These are phyloP conservation scores for Penicillium riverlandense DNA, from an alignment of 495 filamentous ascomycete species.

Conservation along the genomic window DNA sequence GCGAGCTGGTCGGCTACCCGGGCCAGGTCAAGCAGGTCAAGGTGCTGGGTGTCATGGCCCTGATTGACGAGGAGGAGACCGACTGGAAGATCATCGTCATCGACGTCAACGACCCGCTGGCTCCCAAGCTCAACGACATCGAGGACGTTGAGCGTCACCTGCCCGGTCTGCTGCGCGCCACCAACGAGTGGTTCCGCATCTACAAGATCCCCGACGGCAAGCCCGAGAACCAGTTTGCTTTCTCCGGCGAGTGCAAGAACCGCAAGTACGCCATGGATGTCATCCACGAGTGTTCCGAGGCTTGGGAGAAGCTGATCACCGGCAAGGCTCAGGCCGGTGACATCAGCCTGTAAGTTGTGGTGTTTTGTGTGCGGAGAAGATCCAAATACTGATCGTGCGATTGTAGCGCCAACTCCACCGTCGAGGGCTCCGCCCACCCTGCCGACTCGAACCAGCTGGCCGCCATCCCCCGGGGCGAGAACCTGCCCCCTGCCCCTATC, in stretches of 20 bases:
- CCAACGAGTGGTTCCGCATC: conserved; percentile 99
- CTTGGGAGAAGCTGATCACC: conserved; percentile 91
- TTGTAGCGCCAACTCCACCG: conserved; percentile 68
- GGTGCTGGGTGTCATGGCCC: conserved; percentile 97
- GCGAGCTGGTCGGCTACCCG: conserved; percentile 89
- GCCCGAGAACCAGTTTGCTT: conserved; percentile 99
- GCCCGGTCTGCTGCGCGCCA: conserved; percentile 89
- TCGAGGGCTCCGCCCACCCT: conserved; percentile 60
- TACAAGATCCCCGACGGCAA: conserved; percentile 99
- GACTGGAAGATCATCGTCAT: conserved; percentile 99
- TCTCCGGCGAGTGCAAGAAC: conserved; percentile 99
- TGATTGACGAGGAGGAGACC: conserved; percentile 98
- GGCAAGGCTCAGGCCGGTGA: conserved; percentile 73
- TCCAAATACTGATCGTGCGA: too few relatives aligned
- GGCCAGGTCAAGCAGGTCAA: conserved; percentile 99
- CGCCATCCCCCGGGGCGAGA: conserved; percentile 63
- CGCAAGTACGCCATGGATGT: conserved; percentile 97
- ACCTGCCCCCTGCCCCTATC: conserved; percentile 77
- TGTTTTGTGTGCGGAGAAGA: too few relatives aligned
- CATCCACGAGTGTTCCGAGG: conserved; percentile 89
- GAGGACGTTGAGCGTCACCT: conserved; percentile 99
- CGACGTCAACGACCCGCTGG: conserved; percentile 94
- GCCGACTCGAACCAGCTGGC: conserved; percentile 57
- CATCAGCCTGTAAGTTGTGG: conserved; percentile 69
- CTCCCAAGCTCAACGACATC: conserved; percentile 93